A percentile compares a stretch with the other conserved stretches of the same genome.
These are phyloP conservation scores for Trichoderma semiorbis DNA, from an alignment of 2,329 filamentous ascomycete genomes.

Conservation along the genomic window DNA sequence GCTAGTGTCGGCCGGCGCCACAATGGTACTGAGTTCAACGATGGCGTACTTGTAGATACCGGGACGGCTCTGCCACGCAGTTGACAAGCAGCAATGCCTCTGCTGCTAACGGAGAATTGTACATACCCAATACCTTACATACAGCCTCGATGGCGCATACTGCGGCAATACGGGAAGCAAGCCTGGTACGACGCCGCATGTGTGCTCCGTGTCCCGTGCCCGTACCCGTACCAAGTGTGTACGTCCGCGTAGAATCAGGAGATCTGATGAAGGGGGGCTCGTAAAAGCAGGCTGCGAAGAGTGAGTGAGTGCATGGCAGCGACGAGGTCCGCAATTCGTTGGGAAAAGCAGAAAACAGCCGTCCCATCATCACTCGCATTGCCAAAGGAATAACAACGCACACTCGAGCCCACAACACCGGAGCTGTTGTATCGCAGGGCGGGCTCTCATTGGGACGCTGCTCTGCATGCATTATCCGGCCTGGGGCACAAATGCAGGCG, in stretches of 20 bases:
- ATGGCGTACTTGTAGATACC: background rate
- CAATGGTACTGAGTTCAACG: background rate
- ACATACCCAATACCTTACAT: background rate
- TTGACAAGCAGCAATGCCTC: background rate
- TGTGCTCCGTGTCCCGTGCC: background rate
- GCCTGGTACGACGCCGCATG: conserved; percentile 6
- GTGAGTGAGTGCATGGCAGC: conserved; percentile 6
- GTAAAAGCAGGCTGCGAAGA: background rate
- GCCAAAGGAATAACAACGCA: conserved; percentile 18
- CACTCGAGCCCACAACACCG: conserved; percentile 14
- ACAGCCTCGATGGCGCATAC: background rate
- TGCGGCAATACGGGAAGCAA: background rate
- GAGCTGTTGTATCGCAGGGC: conserved; percentile 11
- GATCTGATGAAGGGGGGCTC: background rate
- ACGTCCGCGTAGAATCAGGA: background rate
- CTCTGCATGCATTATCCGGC: conserved; percentile 14
- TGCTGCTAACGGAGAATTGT: background rate
- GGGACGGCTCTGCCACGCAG: background rate
- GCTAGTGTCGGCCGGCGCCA: conserved; percentile 8
- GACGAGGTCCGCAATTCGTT: conserved; percentile 5
- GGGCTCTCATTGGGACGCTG: conserved; percentile 9
- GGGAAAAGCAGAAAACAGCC: conserved; percentile 10
- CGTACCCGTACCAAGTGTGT: background rate
- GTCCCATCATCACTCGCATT: conserved; percentile 17
- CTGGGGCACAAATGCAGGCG: conserved; percentile 18